Evolutionary conservation across 805 yeast species (phyloP).

Genomic region (Yamadazyma endophytica): DNA sequence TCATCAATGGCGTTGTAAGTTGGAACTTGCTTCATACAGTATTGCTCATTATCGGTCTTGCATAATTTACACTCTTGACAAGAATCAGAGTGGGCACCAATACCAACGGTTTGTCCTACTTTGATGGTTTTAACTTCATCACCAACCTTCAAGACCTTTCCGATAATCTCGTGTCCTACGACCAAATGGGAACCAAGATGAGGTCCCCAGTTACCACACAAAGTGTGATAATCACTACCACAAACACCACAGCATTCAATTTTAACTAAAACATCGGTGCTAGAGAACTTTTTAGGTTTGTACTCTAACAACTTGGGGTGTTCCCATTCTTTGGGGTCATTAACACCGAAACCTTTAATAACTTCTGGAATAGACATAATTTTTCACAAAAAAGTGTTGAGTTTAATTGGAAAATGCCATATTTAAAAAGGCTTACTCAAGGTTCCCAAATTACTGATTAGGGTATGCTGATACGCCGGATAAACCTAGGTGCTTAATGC

Average conservation of each 20-base stretch:
- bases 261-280: slow-evolving; percentile 6
- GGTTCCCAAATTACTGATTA: no score
- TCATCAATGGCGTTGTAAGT: slow-evolving; percentile 50
- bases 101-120: slow-evolving; percentile 75
- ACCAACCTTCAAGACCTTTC: slow-evolving; percentile 60
- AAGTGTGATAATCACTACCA: slow-evolving; percentile 55
- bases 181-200: slow-evolving; percentile 31
- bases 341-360: slow-evolving; percentile 6
- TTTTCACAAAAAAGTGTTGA: no score
- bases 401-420: no score
- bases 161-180: slow-evolving; percentile 66
- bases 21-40: slow-evolving; percentile 45
- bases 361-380: slow-evolving; percentile 6
- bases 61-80: slow-evolving; percentile 64
- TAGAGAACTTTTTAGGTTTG: slow-evolving; percentile 6
- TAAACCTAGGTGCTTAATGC: no score
- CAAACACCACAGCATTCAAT: slow-evolving; percentile 52
- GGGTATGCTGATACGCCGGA: no score
- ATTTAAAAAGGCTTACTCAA: no score
- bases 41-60: slow-evolving; percentile 32
- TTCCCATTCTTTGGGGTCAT: slow-evolving; percentile 5
- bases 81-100: slow-evolving; percentile 65
- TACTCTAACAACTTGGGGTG: slow-evolving; percentile 4
- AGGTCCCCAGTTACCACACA: slow-evolving; percentile 49
- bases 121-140: slow-evolving; percentile 44